Base-by-base conservation (phyloP, 1,284 basidiomycete species). In the Ustilago xerochloae region DNA sequence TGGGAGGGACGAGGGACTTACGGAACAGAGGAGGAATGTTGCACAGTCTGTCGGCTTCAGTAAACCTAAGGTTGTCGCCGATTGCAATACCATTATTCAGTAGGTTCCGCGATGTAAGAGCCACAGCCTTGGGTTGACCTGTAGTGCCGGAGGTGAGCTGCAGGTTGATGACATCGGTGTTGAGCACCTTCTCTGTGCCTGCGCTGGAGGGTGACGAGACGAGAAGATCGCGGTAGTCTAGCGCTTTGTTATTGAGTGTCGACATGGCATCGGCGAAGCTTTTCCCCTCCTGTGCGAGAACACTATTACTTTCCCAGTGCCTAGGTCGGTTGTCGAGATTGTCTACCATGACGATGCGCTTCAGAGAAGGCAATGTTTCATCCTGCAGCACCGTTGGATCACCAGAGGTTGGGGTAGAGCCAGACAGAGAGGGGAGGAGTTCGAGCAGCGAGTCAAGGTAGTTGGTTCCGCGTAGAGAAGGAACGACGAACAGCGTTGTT, bases 81-180 rank as follows among this genome's bases (percentile, higher is more conserved):
- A 91, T 91, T 6, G 88, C 89, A 6, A 92, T 85, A 0, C 86
- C 91, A 69, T 93, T 93, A 81, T 93, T 93, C 18, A 93, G 85
- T 1, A 93, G 86, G 78, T 92, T 92, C 90, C 91, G 64, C 3
- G 71, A 77, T 18, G 75, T 68, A 16, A 80, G 63, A 5, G 71
- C 74, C 5, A 80, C 79, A 6, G 79, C 79, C 43, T 80, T 80
- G 3, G 79, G 79, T 50, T 61, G 41, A 3, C 71, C 71, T 20
- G 71, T 74, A 5, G 71, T 74, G 5, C 71, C 71, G 16, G 65
- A 69, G 5, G 71, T 74, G 29, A 75, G 64, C 52, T 71, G 92
- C 63, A 93, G 77, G 78, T 93, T 93, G 56, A 92, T 89, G 2
- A 93, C 87, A 38, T 93, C 92, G 60, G 91, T 88, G 41, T 88